Evolutionary conservation across 2,329 filamentous ascomycete species (phyloP), one percentile per base, ranked within the genome.

Genomic region (Xylariomycetidae sp.): DNA sequence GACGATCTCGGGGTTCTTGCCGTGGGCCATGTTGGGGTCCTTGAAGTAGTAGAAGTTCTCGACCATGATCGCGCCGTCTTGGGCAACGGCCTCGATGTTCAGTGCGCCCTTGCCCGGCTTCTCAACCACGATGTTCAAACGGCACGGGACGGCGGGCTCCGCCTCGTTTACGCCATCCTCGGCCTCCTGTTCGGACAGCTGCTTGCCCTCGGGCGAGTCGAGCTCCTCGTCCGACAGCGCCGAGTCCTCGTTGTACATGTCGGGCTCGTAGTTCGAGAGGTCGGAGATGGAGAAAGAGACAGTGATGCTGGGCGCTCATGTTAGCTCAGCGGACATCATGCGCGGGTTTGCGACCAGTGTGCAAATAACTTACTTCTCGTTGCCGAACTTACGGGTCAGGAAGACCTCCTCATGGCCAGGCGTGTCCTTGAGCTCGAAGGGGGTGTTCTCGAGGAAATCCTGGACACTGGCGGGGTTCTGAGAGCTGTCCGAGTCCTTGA

Each of bases 31-130:
- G 38, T 83, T 79, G 40, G 82, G 71, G 49, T 89, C 81, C 50
- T 76, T 70, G 69, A 87, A 93, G 73, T 87, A 90, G 63, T 83
- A 88, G 53, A 96, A 76, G 65, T 92, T 90, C 59, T 95, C 85
- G 55, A 96, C 82, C 50, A 87, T 70, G 60, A 96, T 82, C 58
- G 79, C 70, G 51, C 89, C 88, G 49, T 95, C 85, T 65, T 92
- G 83, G 19, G 86, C 87, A 40, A 84, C 70, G 39, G 88, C 84
- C 61, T 95, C 87, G 50, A 98, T 79, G 62, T 84, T 80, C 44
- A 98, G 74, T 18, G 87, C 87, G 40, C 90, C 89, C 56, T 85
- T 83, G 64, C 75, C 76, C 39, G 83, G 72, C 71, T 95, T 93
- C 72, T 94, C 87, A 38, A 98, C 74, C 31, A 89, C 80, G 52